Evolutionary conservation across 257 asterid genomes (phyloP), one percentile per base, ranked within the genome.

Genomic region (Gentiana straminea): DNA sequence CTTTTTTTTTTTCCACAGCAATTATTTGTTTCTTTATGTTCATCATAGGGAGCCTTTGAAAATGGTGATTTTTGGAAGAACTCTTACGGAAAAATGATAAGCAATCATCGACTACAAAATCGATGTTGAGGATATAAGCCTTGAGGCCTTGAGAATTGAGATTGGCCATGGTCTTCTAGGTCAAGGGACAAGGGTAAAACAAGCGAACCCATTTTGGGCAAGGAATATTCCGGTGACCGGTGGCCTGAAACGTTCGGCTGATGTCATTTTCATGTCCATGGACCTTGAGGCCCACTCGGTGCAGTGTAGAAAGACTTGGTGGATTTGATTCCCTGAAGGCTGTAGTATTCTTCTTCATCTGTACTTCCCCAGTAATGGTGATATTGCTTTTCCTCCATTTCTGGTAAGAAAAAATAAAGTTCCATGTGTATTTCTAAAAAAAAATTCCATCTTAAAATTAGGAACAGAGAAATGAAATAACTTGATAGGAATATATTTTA

Each of bases 181-280:
- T 89, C 95, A n/a, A 86, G 24, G 24, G 24, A 15, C 24, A 15
- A 15, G 79, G 79, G 94, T 86, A 62, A 86, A 89, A 61, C 92
- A 86, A 68, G 95, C 72, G 51, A 67, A 89, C 1, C 94, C 89
- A 39, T 83, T 78, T 70, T 78, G 84, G 52, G 97, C 92, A 44
- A 89, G 87, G 86, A 77, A 85, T 72, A 85, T 81, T 34, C 95
- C 70, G 56, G 24, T 15, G 24, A 15, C 24, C 24, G 24, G 97
- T 86, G 51, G 74, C 77, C 68, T 89, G 95, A 61, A 83, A 89
- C 4, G 87, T 85, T 95, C 92, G 86, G 85, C 95, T 86, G 75
- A 81, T 80, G 75, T 83, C 94, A 59, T 85, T 86, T 55, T 92
- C 95, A 34, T 86, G 86, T 68, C 97, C 97, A 55, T 89, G 95